phyloP scores from a whole-genome alignment of 495 filamentous ascomycete species.

The Penicillium nucicola region DNA sequence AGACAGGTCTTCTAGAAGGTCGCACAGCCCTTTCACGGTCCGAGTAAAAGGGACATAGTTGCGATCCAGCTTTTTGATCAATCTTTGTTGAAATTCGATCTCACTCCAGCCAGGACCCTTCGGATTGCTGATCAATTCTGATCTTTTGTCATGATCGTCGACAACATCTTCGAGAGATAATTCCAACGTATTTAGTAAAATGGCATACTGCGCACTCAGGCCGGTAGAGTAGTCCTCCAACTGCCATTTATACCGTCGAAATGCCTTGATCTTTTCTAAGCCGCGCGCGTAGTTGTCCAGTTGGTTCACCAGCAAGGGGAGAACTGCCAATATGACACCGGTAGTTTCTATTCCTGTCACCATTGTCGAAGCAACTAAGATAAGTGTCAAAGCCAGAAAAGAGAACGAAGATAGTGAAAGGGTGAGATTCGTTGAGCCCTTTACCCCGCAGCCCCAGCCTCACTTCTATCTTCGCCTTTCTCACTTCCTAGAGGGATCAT shows the following conservation, averaged over 20 bases:
- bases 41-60: not conserved
- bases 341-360: conserved; percentile 9
- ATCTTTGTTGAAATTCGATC: not conserved
- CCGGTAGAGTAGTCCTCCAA: conserved; percentile 10
- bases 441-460: too few species aligned
- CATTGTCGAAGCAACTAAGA: too few species aligned
- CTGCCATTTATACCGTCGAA: conserved; percentile 18
- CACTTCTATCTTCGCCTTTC: too few species aligned
- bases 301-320: conserved; percentile 23
- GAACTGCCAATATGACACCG: conserved; percentile 19
- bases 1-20: not conserved
- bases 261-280: conserved; percentile 14
- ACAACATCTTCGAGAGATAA: conserved; percentile 15
- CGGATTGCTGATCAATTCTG: not conserved
- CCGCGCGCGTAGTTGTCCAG: conserved; percentile 24
- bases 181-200: conserved; percentile 23
- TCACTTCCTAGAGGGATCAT: too few species aligned
- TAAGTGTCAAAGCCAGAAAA: too few species aligned
- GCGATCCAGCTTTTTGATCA: not conserved
- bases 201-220: conserved; percentile 16
- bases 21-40: not conserved
- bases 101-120: not conserved
- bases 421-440: too few species aligned
- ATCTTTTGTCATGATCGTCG: conserved; percentile 4
- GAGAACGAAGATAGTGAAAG: too few species aligned